These are phyloP conservation scores for Mycena vitilis DNA, from an alignment of 768 basidiomycete genomes.

Conservation along the genomic window DNA sequence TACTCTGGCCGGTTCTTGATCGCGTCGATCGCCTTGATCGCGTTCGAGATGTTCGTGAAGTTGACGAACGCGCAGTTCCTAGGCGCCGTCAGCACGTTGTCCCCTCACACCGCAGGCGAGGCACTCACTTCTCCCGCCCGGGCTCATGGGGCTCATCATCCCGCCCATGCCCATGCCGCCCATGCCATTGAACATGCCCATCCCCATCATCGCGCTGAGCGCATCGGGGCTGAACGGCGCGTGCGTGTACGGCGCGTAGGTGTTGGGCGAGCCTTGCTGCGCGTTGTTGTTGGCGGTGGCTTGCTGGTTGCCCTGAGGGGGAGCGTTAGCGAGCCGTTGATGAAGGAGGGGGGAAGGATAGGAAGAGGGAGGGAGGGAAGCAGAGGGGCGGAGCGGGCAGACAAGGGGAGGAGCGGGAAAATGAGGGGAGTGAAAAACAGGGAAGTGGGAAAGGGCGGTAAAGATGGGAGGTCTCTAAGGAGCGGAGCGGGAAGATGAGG, in stretches of 20 bases:
- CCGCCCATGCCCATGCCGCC: slow-evolving; percentile 41
- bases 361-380: background rate
- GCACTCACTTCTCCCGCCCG: slow-evolving; percentile 80
- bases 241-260: slow-evolving; percentile 26
- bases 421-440: no score
- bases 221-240: slow-evolving; percentile 65
- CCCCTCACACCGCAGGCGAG: slow-evolving; percentile 1
- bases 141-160: slow-evolving; percentile 40
- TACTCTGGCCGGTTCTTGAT: slow-evolving; percentile 95
- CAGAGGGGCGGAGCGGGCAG: no score
- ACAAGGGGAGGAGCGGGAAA: no score
- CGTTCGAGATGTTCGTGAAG: slow-evolving; percentile 94
- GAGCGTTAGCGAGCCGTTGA: background rate
- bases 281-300: background rate
- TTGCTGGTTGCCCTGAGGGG: background rate
- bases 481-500: background rate
- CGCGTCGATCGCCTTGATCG: slow-evolving; percentile 98
- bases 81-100: slow-evolving; percentile 3
- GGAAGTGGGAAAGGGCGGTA: no score
- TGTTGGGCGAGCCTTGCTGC: slow-evolving; percentile 8
- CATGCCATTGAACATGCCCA: slow-evolving; percentile 45
- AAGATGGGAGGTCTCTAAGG: no score
- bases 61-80: slow-evolving; percentile 98
- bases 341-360: background rate
- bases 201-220: slow-evolving; percentile 50